Evolutionary conservation across 2,329 filamentous ascomycete genomes (phyloP).

Genomic region (Polychaeton citri): DNA sequence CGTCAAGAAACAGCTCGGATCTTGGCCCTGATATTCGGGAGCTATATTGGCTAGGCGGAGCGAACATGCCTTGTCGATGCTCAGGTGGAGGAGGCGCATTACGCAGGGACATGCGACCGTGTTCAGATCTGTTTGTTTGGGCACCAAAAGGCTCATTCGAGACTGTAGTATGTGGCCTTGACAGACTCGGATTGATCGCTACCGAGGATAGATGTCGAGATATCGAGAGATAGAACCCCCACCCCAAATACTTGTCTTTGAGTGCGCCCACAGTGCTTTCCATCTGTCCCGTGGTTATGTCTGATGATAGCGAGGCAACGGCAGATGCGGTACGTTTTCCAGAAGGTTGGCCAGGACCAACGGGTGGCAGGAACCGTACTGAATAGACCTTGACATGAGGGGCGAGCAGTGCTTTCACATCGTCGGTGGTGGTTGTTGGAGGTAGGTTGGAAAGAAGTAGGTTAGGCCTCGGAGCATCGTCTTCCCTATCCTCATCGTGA

Average conservation of each 20-base stretch:
- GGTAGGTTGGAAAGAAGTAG: slow-evolving; percentile 42
- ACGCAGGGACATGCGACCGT: slow-evolving; percentile 25
- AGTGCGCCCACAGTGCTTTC: slow-evolving; percentile 64
- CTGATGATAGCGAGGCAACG: slow-evolving; percentile 67
- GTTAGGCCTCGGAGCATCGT: slow-evolving; percentile 35
- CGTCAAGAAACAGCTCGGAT: slow-evolving; percentile 24
- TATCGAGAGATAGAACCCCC: slow-evolving; percentile 67
- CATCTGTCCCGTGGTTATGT: slow-evolving; percentile 72
- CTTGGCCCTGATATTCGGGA: slow-evolving; percentile 42
- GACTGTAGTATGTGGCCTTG: slow-evolving; percentile 1
- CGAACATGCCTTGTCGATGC: slow-evolving; percentile 46
- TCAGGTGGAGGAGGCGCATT: slow-evolving; percentile 35
- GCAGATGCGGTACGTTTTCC: slow-evolving; percentile 63
- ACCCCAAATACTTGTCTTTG: slow-evolving; percentile 75
- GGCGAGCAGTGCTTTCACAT: slow-evolving; percentile 40
- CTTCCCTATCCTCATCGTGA: slow-evolving; percentile 32
- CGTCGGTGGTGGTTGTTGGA: slow-evolving; percentile 41
- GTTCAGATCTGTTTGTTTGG: slow-evolving; percentile 10
- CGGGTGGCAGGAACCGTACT: slow-evolving; percentile 10
- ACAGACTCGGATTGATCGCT: slow-evolving; percentile 7
- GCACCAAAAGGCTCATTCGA: slow-evolving; percentile 18
- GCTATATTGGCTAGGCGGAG: slow-evolving; percentile 63
- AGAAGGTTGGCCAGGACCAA: slow-evolving; percentile 16
- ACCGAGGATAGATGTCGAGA: slow-evolving; percentile 73
- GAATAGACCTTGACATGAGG: slow-evolving; percentile 14